Conservation (phyloP, 2,329 filamentous ascomycete genomes). For the Tolypocladium paradoxum region DNA sequence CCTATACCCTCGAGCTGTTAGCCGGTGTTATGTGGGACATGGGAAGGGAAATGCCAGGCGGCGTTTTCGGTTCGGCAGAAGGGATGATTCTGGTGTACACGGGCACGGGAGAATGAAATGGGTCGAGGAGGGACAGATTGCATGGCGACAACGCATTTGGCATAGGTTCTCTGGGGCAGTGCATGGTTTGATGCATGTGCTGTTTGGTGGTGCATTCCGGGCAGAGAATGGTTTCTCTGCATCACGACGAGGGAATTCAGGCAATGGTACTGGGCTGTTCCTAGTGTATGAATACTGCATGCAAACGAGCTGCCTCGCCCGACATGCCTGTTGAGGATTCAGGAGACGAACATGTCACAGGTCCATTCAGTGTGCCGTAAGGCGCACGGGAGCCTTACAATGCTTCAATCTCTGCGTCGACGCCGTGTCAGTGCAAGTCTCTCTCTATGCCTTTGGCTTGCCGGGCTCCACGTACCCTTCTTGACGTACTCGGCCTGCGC, state of each 20-base stretch:
- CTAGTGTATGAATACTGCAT: background rate
- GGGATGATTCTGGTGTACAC: background rate
- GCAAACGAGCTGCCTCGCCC: background rate
- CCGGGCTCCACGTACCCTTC: conserved; percentile 51
- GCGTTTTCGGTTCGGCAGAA: too few species aligned
- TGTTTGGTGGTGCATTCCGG: background rate
- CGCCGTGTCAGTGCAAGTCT: background rate
- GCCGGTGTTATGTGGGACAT: background rate
- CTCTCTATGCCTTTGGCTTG: background rate
- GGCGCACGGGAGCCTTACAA: conserved; percentile 49
- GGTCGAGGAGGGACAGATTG: background rate
- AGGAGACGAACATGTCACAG: background rate
- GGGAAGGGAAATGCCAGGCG: background rate
- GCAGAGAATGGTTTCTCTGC: background rate
- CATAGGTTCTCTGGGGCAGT: background rate
- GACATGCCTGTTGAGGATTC: background rate
- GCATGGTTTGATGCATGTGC: background rate
- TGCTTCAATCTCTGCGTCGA: conserved; percentile 70
- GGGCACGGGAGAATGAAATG: background rate
- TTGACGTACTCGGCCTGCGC: conserved; percentile 76
- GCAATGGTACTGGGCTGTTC: background rate
- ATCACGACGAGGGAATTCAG: background rate
- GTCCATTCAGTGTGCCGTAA: background rate
- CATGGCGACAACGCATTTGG: background rate
- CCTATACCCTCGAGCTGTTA: conserved; percentile 31